Evolutionary conservation across 352 stramenopile species (phyloP).

Genomic region (Phytophthora hibernalis): DNA sequence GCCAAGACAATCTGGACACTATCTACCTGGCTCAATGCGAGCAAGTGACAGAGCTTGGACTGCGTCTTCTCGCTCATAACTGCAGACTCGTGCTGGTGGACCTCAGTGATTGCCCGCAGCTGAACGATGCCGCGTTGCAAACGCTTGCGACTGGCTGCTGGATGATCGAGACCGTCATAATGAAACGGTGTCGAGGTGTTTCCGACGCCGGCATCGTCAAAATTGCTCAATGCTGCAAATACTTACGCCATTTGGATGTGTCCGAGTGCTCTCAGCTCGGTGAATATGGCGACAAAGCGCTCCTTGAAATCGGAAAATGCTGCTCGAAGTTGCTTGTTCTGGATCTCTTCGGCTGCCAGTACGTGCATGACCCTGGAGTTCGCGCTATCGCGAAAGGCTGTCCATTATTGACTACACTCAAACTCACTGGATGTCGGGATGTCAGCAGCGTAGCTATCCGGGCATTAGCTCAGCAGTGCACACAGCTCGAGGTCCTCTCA

Average conservation of each 20-base stretch:
- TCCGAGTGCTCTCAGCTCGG: constrained; percentile 86
- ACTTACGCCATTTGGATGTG: constrained; percentile 84
- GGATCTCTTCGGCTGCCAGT: constrained; percentile 89
- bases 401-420: constrained; percentile 82
- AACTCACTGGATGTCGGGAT: constrained; percentile 86
- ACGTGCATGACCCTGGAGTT: constrained; percentile 86
- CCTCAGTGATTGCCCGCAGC: constrained; percentile 84
- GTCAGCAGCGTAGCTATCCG: constrained; percentile 81
- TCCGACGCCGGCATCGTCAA: constrained; percentile 89
- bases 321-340: constrained; percentile 80
- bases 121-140: constrained; percentile 87
- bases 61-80: constrained; percentile 90
- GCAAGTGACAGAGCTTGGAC: constrained; percentile 88
- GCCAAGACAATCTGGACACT: constrained; percentile 56
- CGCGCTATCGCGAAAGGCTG: constrained; percentile 87
- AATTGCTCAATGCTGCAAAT: constrained; percentile 87
- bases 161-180: constrained; percentile 83
- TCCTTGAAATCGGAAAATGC: constrained; percentile 89
- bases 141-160: constrained; percentile 90
- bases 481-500: constrained; percentile 76
- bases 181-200: constrained; percentile 81
- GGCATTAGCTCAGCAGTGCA: constrained; percentile 77
- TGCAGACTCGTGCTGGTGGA: constrained; percentile 85
- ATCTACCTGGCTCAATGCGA: constrained; percentile 85
- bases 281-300: constrained; percentile 93